Evolutionary conservation across 129 eudicot genomes (phyloP).

Genomic region (Sambucus nigra): DNA sequence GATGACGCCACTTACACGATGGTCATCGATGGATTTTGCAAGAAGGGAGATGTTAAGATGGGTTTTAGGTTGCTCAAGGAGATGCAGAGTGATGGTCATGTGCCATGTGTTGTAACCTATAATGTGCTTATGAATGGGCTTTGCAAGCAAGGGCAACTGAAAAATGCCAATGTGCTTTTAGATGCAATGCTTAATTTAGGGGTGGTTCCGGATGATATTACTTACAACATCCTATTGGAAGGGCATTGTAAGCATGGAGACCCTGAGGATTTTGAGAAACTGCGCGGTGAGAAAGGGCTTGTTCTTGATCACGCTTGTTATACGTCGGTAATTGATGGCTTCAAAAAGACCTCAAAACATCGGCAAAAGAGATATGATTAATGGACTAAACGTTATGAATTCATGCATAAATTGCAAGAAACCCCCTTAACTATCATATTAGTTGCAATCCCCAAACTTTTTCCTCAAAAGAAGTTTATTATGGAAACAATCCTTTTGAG

Average conservation of each 20-base stretch:
- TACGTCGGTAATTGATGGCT: conserved; percentile 39
- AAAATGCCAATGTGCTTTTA: conserved; percentile 59
- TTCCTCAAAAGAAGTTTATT: too few relatives aligned
- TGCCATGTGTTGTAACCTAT: conserved; percentile 51
- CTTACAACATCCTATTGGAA: conserved; percentile 68
- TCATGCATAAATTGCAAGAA: too few relatives aligned
- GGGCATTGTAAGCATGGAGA: conserved; percentile 53
- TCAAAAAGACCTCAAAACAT: conserved; percentile 16
- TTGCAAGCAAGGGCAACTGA: conserved; percentile 71
- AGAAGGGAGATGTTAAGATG: conserved; percentile 62
- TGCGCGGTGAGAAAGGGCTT: conserved; percentile 71
- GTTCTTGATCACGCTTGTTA: conserved; percentile 67
- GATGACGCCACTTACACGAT: conserved; percentile 65
- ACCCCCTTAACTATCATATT: too few relatives aligned
- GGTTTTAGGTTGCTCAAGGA: conserved; percentile 59
- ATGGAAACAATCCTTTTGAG: too few relatives aligned
- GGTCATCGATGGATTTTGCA: conserved; percentile 68
- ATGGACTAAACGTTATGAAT: too few relatives aligned
- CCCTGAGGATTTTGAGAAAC: conserved; percentile 28
- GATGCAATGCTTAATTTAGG: conserved; percentile 74
- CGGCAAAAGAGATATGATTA: conserved; percentile 16
- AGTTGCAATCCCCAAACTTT: too few relatives aligned
- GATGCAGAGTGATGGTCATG: conserved; percentile 59
- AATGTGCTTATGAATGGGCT: conserved; percentile 71
- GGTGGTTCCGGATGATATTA: conserved; percentile 69